Conservation (phyloP, 495 filamentous ascomycete species). For the Penicillium salamii region DNA sequence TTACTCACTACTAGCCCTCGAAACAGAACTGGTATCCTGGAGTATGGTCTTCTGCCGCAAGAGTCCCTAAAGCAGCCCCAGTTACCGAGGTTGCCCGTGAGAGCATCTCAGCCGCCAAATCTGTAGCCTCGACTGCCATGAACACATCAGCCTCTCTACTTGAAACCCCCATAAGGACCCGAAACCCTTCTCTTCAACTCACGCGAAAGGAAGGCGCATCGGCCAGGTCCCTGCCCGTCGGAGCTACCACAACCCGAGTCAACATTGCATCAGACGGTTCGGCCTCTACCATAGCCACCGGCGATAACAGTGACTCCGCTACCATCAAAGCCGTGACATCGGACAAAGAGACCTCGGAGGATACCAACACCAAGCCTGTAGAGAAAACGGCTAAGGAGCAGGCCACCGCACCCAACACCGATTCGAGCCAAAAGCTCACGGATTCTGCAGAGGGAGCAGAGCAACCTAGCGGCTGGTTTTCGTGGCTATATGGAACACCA, state of each 20-base stretch:
- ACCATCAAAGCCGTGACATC: conserved; percentile 15
- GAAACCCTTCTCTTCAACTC: conserved; percentile 40
- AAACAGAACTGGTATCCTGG: conserved; percentile 50
- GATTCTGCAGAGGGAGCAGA: conserved; percentile 18
- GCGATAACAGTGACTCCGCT: conserved; percentile 21
- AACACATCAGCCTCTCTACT: conserved; percentile 33
- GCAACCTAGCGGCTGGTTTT: conserved; percentile 54
- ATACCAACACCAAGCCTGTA: conserved; percentile 11
- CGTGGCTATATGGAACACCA: conserved; percentile 49
- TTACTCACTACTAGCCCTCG: conserved; percentile 6
- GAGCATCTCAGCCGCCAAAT: conserved; percentile 62
- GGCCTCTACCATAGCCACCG: conserved; percentile 30
- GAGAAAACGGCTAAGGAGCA: conserved; percentile 22
- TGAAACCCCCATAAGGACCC: conserved; percentile 22
- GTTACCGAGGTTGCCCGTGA: conserved; percentile 75
- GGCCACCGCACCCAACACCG: conserved; percentile 6
- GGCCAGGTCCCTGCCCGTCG: conserved; percentile 46
- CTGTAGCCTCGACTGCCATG: conserved; percentile 40
- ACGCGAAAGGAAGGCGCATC: conserved; percentile 39
- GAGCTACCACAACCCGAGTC: conserved; percentile 46
- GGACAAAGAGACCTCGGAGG: conserved; percentile 21
- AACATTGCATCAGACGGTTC: conserved; percentile 50
- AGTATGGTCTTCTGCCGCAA: conserved; percentile 60
- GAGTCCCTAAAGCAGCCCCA: conserved; percentile 62
- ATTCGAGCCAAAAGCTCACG: conserved; percentile 5